Evolutionary conservation across 371 early-diverging fungal species (phyloP), one percentile per base, ranked within the genome.

Genomic region (Mucor circinelloides): DNA sequence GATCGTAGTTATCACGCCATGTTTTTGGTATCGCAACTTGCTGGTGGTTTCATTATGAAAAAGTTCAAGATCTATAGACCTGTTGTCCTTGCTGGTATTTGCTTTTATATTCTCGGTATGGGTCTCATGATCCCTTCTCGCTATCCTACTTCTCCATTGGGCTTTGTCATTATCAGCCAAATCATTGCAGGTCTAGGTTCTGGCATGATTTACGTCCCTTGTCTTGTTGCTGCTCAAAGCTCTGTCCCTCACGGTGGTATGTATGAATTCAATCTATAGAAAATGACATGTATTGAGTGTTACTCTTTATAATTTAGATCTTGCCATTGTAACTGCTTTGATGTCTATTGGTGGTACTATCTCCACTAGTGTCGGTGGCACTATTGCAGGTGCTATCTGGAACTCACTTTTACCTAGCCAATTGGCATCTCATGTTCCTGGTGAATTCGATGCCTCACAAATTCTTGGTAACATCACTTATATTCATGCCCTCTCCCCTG

Each of bases 81-180:
- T 57, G 66, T 91, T 40, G 70, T 76, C 0, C 74, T 91, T 90
- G 74, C 84, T 46, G 91, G 73, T 5, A 71, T 93, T 6, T 91
- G 90, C 7, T 54, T 90, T 7, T 31, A 90, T 52, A 69, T 82
- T 6, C 50, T 75, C 5, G 78, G 78, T 62, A 68, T 77, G 30
- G 77, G 77, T 31, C 63, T 79, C 23, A 82, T 80, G 78, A 80
- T 82, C 40, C 80, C 80, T 50, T 75, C 83, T 44, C 80, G 83
- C 56, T 63, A 63, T 28, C 77, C 78, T 21, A 44, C 58, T 3
- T 72, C 79, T 10, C 69, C 79, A 0, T 57, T 66, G 28, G 69
- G 60, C 9, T 76, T 79, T 46, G 73, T 82, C 2, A 73, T 76
- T 13, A 66, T 74, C 52, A 69, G 78, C 15, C 82, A 82, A 62